These are phyloP conservation scores for Microdochium bolleyi DNA, from an alignment of 2,329 filamentous ascomycete species.

Conservation along the genomic window DNA sequence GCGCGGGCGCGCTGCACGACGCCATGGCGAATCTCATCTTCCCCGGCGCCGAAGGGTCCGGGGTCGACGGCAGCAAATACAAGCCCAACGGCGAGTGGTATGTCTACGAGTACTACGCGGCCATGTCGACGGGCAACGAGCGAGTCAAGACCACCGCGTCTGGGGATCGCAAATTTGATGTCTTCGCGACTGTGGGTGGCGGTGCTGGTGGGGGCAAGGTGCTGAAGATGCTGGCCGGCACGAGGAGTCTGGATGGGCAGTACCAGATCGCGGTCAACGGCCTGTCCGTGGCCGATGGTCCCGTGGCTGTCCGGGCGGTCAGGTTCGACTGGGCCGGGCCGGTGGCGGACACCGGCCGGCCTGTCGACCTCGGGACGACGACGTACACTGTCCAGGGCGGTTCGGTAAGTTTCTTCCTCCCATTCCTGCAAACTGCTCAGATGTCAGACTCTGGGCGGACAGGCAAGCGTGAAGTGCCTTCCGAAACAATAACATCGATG, in stretches of 20 bases:
- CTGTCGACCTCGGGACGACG: not conserved
- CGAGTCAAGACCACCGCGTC: not conserved
- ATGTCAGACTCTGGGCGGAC: no score
- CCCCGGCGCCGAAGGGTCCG: not conserved
- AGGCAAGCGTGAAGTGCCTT: no score
- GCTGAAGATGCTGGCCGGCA: not conserved
- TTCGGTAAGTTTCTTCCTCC: not conserved
- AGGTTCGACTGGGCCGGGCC: not conserved
- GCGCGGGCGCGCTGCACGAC: not conserved
- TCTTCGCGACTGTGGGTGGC: not conserved
- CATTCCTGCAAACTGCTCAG: not conserved
- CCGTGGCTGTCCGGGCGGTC: not conserved
- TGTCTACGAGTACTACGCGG: not conserved
- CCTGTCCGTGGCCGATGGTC: not conserved
- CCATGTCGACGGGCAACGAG: not conserved
- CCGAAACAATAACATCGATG: no score
- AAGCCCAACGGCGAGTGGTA: not conserved
- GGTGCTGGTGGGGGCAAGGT: not conserved
- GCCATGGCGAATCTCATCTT: not conserved
- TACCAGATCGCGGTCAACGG: not conserved
- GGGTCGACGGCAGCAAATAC: not conserved
- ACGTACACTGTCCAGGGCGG: not conserved
- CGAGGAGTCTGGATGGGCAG: not conserved
- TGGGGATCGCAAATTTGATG: not conserved
- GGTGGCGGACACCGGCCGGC: not conserved